Evolutionary conservation across 2,329 filamentous ascomycete species (phyloP), one percentile per base, ranked within the genome.

Genomic region (Monascus ruber): DNA sequence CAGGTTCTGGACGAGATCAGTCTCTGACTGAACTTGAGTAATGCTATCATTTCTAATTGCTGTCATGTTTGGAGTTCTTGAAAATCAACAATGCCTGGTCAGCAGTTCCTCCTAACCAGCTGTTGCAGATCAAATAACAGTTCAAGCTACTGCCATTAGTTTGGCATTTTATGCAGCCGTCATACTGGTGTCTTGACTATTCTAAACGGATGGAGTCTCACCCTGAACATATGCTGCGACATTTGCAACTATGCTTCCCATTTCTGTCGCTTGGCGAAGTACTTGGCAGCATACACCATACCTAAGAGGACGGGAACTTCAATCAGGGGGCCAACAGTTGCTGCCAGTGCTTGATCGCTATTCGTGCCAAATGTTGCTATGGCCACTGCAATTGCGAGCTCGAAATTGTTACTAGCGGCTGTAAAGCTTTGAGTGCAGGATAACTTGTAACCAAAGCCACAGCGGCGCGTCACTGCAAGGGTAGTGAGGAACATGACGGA

Each of bases 241-340:
- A 17, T 17, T 17, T 17, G 17, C 17, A 17, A 17, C 17, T 17
- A 17, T 17, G 17, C 47, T 10, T 48, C 46, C 56, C 54, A 58
- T 31, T 42, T 43, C 24, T 43, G 35, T 39, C 57, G 43, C 35
- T 41, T 55, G 1, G 51, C 58, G 33, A 59, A 46, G 37, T 45
- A 53, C 35, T 51, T 79, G 6, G 85, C 71, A 0, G 82, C 65
- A 68, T 91, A 91, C 2, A 94, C 85, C 51, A 94, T 59, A 0
- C 69, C 79, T 6, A 94, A 54, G 43, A 94, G 58, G 1, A 94
- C 85, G 0, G 86, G 86, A 3, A 94, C 86, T 55, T 94, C 86
- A 38, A 94, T 83, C 47, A 94, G 61, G 2, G 87, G 87, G 0
- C 86, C 85, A 0, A 94, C 85, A 0, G 86, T 93, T 5, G 83